Conservation (phyloP, 1,284 basidiomycete species). For the Sanghuangporus baumii region DNA sequence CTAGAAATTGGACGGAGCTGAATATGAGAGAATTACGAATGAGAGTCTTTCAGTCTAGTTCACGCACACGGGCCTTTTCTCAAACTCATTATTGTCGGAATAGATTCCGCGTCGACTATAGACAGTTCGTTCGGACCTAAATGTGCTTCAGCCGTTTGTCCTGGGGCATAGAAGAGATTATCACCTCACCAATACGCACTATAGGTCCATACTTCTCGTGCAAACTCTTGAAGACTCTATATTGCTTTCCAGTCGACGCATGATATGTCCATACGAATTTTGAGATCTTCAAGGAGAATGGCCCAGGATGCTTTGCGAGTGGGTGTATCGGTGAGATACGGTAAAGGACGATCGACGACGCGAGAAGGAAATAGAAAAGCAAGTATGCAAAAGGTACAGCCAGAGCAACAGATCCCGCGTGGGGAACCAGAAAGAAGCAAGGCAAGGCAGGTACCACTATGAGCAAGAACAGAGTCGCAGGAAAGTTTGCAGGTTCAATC, state of each 20-base stretch:
- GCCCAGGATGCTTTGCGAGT: conserved; percentile 23
- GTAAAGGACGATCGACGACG: conserved; percentile 18
- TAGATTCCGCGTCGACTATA: conserved; percentile 25
- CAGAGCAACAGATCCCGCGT: conserved; percentile 19
- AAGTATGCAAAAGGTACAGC: conserved; percentile 16
- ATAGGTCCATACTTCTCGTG: conserved; percentile 19
- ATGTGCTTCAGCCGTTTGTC: no score
- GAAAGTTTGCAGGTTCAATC: background rate
- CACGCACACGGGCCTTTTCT: background rate
- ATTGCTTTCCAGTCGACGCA: conserved; percentile 12
- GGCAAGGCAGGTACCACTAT: background rate
- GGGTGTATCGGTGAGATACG: conserved; percentile 25
- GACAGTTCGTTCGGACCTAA: conserved; percentile 6
- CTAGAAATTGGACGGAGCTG: background rate
- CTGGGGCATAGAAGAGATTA: background rate
- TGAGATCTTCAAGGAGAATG: conserved; percentile 18
- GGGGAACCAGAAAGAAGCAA: background rate
- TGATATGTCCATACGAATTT: conserved; percentile 22
- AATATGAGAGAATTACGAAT: background rate
- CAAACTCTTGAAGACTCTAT: conserved; percentile 1
- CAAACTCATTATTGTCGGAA: conserved; percentile 19
- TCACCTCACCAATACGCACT: conserved; percentile 21
- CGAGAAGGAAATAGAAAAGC: conserved; percentile 16
- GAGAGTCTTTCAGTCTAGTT: background rate
- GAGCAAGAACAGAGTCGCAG: background rate